These are phyloP conservation scores for Salix suchowensis DNA, from an alignment of 345 rosid genomes.

Conservation along the genomic window DNA sequence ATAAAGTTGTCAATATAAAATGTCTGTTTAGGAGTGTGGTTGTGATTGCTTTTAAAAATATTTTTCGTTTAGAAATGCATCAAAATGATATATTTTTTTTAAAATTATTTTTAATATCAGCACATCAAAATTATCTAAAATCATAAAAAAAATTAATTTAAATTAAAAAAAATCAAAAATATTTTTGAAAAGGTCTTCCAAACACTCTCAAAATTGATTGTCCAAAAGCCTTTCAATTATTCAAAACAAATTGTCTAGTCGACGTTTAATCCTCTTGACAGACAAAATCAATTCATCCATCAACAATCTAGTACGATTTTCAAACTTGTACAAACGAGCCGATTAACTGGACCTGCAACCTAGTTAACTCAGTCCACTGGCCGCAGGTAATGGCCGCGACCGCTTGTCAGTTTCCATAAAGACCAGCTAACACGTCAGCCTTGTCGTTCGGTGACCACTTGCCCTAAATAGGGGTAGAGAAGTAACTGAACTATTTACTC, in stretches of 20 bases:
- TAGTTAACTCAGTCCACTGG: constrained; percentile 11
- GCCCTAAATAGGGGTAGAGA: neutral
- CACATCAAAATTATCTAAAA: no score
- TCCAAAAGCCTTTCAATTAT: neutral
- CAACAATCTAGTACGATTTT: neutral
- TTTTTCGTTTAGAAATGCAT: no score
- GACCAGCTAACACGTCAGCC: neutral
- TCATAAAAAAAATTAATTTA: no score
- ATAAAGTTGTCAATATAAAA: neutral
- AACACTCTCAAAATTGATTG: neutral
- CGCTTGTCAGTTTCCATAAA: constrained; percentile 16
- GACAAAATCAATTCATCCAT: neutral
- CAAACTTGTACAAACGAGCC: neutral
- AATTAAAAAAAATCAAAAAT: no score
- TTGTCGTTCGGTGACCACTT: constrained; percentile 14
- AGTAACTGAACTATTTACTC: neutral
- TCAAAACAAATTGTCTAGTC: neutral
- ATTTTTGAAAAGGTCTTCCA: no score
- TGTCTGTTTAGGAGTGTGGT: no score
- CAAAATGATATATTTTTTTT: no score
- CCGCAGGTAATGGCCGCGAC: constrained; percentile 7
- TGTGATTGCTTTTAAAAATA: no score
- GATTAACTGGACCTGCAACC: neutral
- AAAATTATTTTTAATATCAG: no score
- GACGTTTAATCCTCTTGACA: neutral